These are phyloP conservation scores for Neurospora intermedia DNA, from an alignment of 495 filamentous ascomycete genomes.

Conservation along the genomic window DNA sequence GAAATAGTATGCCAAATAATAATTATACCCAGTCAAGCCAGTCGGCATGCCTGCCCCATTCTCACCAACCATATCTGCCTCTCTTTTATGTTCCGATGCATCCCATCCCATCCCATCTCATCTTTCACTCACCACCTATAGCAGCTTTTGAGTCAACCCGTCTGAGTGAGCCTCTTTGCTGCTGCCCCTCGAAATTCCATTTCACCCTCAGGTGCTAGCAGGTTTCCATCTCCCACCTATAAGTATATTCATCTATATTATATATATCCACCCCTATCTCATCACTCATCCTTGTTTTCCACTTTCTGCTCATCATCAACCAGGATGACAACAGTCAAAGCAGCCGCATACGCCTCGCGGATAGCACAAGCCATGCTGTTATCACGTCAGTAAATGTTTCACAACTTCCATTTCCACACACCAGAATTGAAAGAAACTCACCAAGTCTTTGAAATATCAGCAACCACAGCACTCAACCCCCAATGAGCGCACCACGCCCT, in stretches of 20 bases:
- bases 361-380: constrained; percentile 55
- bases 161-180: too few species aligned
- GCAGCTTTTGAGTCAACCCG: too few species aligned
- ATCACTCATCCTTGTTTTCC: constrained; percentile 10
- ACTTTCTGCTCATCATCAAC: constrained; percentile 25
- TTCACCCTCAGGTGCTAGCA: background rate
- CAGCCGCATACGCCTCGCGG: constrained; percentile 59
- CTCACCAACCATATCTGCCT: background rate
- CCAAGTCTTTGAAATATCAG: constrained; percentile 57
- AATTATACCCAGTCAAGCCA: background rate
- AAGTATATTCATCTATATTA: background rate
- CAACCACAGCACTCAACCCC: constrained; percentile 55
- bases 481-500: constrained; percentile 63
- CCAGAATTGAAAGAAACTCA: constrained; percentile 21
- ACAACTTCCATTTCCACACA: background rate
- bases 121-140: background rate
- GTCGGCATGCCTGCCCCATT: background rate
- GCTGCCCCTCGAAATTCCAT: background rate
- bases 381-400: constrained; percentile 3
- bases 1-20: background rate
- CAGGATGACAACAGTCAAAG: constrained; percentile 58
- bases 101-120: background rate
- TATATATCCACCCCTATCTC: background rate
- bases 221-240: background rate
- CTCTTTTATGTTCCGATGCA: background rate